Base-by-base conservation (phyloP, 768 basidiomycete genomes). In the Boletus insuetus region DNA sequence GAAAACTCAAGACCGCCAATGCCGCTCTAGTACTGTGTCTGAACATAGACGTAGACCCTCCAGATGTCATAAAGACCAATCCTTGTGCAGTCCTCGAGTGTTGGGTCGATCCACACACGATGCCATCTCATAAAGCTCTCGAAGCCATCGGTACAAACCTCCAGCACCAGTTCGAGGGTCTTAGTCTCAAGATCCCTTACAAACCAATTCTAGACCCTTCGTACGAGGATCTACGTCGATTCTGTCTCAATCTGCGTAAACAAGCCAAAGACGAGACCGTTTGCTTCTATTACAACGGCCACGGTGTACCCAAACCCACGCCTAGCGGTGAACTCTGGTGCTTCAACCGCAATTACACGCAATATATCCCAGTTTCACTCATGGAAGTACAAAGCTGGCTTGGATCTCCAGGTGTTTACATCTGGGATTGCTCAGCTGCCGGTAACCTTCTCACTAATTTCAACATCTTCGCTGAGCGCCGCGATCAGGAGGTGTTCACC, bases 401-500 rank as follows among this genome's bases (percentile, higher is more conserved):
- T 5, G 94, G 93, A 7, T 91, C 93, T 1, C 97, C 97, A 1
- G 92, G 91, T 31, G 92, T 98, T 29, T 98, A 95, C 69, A 92
- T 99, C 51, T 99, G 97, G 97, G 97, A 99, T 68, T 98, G 95
- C 69, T 95, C 94, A 3, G 91, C 92, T n/a, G 96, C 97, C 3
- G 97, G 97, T 1, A 85, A 98, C 72, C 84, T 98, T 41, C 76
- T 98, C 31, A 80, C 82, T 50, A 98, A 97, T 72, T 97, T 96
- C 72, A 91, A 89, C 67, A 77, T 74, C 44, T 87, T 88, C 59
- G 90, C 91, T 4, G 82, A 89, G 61, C 78, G 83, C 34, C 83
- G 89, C 17, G 88, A 93, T 61, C 79, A 83, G 31, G 89, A 92
- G 51, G 73, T 80, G 19, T 79, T 78, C 49, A 73, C 78, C 59